Conservation (phyloP, 257 asterid species). For the Fraxinus anomala region DNA sequence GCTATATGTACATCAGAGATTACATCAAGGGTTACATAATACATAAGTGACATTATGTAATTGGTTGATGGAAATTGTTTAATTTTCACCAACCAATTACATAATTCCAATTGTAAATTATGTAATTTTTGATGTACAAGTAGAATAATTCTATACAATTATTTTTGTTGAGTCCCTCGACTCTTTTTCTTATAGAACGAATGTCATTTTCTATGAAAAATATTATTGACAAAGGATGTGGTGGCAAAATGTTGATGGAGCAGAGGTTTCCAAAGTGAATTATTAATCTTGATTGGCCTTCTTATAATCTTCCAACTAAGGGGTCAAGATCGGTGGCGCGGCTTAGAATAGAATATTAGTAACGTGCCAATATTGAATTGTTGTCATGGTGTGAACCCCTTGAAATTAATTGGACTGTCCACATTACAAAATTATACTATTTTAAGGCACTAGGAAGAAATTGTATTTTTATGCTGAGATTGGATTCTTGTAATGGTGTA, state of each 20-base stretch:
- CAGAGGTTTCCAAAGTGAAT: conserved; percentile 23
- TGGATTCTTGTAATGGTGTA: not conserved
- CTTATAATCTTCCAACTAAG: conserved; percentile 17
- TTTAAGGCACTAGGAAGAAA: not conserved
- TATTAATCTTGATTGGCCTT: conserved; percentile 4
- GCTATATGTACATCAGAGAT: too few species aligned
- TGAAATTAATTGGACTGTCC: not conserved
- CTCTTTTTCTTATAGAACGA: not conserved
- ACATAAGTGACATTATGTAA: too few species aligned
- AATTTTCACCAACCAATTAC: too few species aligned
- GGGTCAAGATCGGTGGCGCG: conserved; percentile 26
- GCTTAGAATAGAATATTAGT: conserved; percentile 2
- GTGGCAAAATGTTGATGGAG: conserved; percentile 3
- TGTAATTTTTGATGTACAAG: too few species aligned
- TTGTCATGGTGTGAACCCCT: not conserved
- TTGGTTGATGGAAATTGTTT: too few species aligned
- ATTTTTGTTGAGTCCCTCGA: not conserved
- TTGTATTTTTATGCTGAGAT: not conserved
- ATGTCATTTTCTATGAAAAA: not conserved
- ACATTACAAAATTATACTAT: not conserved
- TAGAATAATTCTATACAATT: not conserved
- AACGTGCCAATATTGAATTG: conserved; percentile 20
- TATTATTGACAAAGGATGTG: not conserved
- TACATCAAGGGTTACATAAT: too few species aligned
- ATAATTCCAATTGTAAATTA: too few species aligned